Evolutionary conservation across 140 eudicot genomes (phyloP).

Genomic region (Senecio squalidus): DNA sequence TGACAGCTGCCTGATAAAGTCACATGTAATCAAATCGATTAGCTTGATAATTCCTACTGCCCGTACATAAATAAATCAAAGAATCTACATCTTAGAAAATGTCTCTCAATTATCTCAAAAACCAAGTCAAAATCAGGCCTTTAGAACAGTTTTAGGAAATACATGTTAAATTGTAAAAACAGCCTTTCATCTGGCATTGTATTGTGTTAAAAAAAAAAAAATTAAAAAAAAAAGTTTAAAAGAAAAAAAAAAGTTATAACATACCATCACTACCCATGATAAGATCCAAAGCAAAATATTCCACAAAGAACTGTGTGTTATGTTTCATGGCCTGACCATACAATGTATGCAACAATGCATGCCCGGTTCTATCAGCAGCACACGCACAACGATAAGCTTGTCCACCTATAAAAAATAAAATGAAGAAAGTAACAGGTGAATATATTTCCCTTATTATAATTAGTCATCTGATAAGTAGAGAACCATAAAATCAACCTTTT

Average conservation of each 20-base stretch:
- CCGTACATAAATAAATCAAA: neutral
- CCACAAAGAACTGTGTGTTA: conserved; percentile 96
- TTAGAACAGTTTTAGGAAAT: neutral
- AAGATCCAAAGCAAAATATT: conserved; percentile 94
- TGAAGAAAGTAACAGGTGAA: conserved; percentile 13
- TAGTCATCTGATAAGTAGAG: neutral
- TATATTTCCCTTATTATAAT: neutral
- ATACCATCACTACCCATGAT: conserved; percentile 92
- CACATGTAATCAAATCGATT: conserved; percentile 5
- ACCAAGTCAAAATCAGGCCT: neutral
- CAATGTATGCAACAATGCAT: conserved; percentile 93
- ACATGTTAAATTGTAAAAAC: neutral
- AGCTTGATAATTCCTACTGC: conserved; percentile 1
- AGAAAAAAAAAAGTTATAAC: conserved; percentile 1
- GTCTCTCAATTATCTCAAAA: neutral
- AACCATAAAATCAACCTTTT: conserved; percentile 51
- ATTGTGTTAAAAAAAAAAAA: neutral
- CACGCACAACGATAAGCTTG: conserved; percentile 99
- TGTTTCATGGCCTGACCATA: conserved; percentile 99
- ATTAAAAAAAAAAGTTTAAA: neutral
- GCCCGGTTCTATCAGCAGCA: conserved; percentile 99
- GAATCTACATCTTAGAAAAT: neutral
- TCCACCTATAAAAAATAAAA: conserved; percentile 58
- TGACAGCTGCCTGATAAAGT: conserved; percentile 57
- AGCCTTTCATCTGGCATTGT: neutral